These are phyloP conservation scores for Eucommia ulmoides DNA, from an alignment of 257 asterid genomes.

Conservation along the genomic window DNA sequence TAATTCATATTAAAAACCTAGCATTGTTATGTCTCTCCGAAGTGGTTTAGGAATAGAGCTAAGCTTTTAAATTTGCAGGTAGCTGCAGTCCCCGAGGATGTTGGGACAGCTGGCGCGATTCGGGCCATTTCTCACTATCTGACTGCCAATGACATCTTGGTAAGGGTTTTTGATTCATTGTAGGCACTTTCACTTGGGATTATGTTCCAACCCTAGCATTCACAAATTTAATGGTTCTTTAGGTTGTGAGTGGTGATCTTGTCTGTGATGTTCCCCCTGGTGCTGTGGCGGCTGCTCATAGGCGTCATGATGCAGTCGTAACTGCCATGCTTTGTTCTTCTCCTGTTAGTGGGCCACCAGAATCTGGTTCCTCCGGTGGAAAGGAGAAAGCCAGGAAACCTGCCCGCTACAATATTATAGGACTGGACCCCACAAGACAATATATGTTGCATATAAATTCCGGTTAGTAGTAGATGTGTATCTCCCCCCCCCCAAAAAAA, in stretches of 20 bases:
- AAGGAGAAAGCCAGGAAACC: slow-evolving; percentile 90
- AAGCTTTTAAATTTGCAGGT: slow-evolving; percentile 43
- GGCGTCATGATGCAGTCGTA: slow-evolving; percentile 88
- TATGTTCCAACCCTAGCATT: too few relatives aligned
- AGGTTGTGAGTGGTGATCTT: slow-evolving; percentile 98
- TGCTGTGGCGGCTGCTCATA: slow-evolving; percentile 87
- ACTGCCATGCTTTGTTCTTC: slow-evolving; percentile 93
- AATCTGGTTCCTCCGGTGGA: slow-evolving; percentile 73
- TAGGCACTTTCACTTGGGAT: too few relatives aligned
- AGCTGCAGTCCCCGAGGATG: slow-evolving; percentile 85
- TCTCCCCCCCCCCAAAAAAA: too few relatives aligned
- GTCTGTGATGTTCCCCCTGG: slow-evolving; percentile 89
- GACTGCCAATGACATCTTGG: slow-evolving; percentile 84
- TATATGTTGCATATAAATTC: slow-evolving; percentile 82
- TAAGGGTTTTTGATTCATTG: slow-evolving; percentile 22
- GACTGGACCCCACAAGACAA: slow-evolving; percentile 85
- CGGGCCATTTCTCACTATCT: slow-evolving; percentile 80
- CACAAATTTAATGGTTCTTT: slow-evolving; percentile 17
- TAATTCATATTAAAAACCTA: neutral
- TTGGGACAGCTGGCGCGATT: slow-evolving; percentile 96
- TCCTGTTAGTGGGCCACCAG: slow-evolving; percentile 78
- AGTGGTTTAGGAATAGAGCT: neutral
- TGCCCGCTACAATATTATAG: slow-evolving; percentile 60
- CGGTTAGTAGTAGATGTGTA: slow-evolving; percentile 51
- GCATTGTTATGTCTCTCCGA: neutral